These are phyloP conservation scores for Cordyceps javanica DNA, from an alignment of 2,329 filamentous ascomycete genomes.

Conservation along the genomic window DNA sequence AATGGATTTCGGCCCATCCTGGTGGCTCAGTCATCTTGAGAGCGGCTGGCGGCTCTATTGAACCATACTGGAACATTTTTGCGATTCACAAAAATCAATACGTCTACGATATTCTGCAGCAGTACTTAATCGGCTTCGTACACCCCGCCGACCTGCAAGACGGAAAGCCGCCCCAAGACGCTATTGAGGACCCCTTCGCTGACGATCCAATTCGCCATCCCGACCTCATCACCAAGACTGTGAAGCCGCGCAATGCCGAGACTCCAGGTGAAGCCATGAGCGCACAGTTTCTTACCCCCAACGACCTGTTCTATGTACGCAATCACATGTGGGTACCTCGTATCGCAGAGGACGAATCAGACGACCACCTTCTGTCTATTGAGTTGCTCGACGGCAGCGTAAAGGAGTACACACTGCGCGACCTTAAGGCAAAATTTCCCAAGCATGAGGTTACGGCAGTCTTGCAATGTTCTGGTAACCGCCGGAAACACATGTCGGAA, in stretches of 20 bases:
- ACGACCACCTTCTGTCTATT: constrained; percentile 42
- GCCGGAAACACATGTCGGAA: constrained; percentile 52
- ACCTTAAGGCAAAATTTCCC: constrained; percentile 47
- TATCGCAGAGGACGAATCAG: constrained; percentile 31
- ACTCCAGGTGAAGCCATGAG: constrained; percentile 44
- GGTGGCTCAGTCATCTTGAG: constrained; percentile 63
- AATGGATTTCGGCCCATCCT: constrained; percentile 60
- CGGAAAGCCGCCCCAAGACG: constrained; percentile 45
- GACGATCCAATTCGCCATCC: constrained; percentile 47
- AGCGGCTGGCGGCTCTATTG: constrained; percentile 58
- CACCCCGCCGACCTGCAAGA: constrained; percentile 53
- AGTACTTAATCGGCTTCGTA: constrained; percentile 58
- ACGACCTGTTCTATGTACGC: constrained; percentile 51
- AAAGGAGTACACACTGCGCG: constrained; percentile 46
- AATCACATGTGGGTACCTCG: constrained; percentile 60
- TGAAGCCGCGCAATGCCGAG: constrained; percentile 56
- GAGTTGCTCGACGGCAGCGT: constrained; percentile 55
- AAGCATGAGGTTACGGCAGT: constrained; percentile 46
- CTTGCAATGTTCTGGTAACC: constrained; percentile 56
- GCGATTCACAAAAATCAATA: constrained; percentile 61
- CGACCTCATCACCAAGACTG: constrained; percentile 44
- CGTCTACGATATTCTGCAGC: constrained; percentile 58
- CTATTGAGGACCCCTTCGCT: constrained; percentile 55
- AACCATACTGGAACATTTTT: constrained; percentile 66
- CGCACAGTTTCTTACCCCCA: constrained; percentile 47